A percentile compares a stretch with the other conserved stretches of the same genome.
Evolutionary conservation across 768 basidiomycete species (phyloP).

Genomic region (Boletus tylopilopsis): DNA sequence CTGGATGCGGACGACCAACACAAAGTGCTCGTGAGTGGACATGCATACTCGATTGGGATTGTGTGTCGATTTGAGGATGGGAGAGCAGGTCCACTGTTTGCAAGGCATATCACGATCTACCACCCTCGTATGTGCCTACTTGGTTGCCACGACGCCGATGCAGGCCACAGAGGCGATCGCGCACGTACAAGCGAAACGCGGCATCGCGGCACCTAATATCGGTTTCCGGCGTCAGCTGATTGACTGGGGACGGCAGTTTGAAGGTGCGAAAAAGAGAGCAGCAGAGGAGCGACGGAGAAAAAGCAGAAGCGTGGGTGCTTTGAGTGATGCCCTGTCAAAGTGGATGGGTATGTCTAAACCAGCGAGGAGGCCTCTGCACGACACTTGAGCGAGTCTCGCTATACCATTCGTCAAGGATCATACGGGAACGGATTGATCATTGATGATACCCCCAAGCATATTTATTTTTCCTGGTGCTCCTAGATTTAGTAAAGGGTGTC

Average conservation of each 20-base stretch:
- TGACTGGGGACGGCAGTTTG: slow-evolving; percentile 31
- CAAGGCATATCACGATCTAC: slow-evolving; percentile 75
- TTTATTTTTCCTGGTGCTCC: no score
- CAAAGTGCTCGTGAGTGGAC: slow-evolving; percentile 46
- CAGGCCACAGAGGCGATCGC: slow-evolving; percentile 49
- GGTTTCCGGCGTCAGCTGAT: slow-evolving; percentile 62
- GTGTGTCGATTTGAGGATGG: not conserved
- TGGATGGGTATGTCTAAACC: slow-evolving; percentile 14
- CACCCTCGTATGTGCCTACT: slow-evolving; percentile 72
- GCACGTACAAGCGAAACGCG: slow-evolving; percentile 52
- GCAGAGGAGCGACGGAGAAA: slow-evolving; percentile 15
- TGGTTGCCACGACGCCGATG: slow-evolving; percentile 52
- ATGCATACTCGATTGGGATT: not conserved
- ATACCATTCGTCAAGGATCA: not conserved
- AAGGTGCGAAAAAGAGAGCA: slow-evolving; percentile 20
- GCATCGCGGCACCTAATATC: slow-evolving; percentile 60
- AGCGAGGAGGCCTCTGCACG: not conserved
- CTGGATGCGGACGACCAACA: slow-evolving; percentile 40
- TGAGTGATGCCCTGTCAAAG: slow-evolving; percentile 11
- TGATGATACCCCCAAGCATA: no score
- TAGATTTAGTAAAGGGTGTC: no score
- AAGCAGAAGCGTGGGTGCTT: slow-evolving; percentile 1
- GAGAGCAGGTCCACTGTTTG: slow-evolving; percentile 65
- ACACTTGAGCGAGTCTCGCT: not conserved
- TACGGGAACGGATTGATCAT: not conserved